Percentiles rank a stretch among this genome's conserved stretches.
Conservation (phyloP, 345 rosid genomes). For the Populus simonii region DNA sequence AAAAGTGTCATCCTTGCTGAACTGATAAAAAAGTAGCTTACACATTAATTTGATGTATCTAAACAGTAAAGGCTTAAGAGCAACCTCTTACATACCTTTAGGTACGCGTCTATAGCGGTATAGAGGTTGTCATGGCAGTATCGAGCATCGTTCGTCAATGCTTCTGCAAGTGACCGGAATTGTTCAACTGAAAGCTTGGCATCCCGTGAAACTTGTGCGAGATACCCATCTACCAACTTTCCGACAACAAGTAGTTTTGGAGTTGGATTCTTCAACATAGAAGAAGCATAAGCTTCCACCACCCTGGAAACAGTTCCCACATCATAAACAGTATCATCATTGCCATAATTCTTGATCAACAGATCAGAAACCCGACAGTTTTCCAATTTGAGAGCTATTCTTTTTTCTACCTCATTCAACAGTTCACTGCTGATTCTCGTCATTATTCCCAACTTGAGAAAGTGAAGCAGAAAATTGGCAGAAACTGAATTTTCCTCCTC, state of each 20-base stretch:
- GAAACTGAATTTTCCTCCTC: slow-evolving; percentile 42
- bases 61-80: background rate
- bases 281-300: slow-evolving; percentile 38
- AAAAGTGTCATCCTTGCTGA: no score
- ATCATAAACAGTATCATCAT: slow-evolving; percentile 30
- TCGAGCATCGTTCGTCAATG: slow-evolving; percentile 41
- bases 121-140: slow-evolving; percentile 42
- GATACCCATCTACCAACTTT: slow-evolving; percentile 47
- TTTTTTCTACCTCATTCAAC: slow-evolving; percentile 22
- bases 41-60: no score
- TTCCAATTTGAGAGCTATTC: slow-evolving; percentile 44
- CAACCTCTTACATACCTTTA: slow-evolving; percentile 32
- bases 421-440: slow-evolving; percentile 28
- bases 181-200: slow-evolving; percentile 25
- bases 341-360: slow-evolving; percentile 36
- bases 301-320: slow-evolving; percentile 32
- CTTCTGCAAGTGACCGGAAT: slow-evolving; percentile 39
- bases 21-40: no score
- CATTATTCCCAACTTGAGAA: slow-evolving; percentile 39
- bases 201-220: slow-evolving; percentile 42
- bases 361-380: slow-evolving; percentile 41
- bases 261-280: slow-evolving; percentile 12
- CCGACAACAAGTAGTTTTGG: slow-evolving; percentile 37
- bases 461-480: slow-evolving; percentile 53
- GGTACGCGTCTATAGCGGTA: slow-evolving; percentile 52